Base-by-base conservation (phyloP, 2,329 filamentous ascomycete species). In the Fusarium sp. region DNA sequence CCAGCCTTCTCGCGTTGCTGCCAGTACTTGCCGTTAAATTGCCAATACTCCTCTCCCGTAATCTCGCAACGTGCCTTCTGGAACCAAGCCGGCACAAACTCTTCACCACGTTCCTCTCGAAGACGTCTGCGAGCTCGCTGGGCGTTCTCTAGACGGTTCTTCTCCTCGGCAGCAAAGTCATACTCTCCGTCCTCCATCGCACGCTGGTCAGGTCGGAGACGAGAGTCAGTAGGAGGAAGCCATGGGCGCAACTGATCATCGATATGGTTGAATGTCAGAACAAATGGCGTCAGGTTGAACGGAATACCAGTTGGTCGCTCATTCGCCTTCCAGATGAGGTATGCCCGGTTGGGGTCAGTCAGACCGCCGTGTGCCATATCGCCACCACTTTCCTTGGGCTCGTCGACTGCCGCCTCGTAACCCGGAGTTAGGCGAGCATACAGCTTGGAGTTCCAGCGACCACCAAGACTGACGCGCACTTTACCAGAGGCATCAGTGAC, bases 131-230 rank as follows among this genome's bases (percentile, higher is more conserved):
- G 90, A 12, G 91, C 90, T 64, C 96, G 87, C 84, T 99, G 96
- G 70, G 91, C 94, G 83, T 98, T 92, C 80, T 99, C 96, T 0
- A 99, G 88, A 2, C 96, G 87, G 76, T 95, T 96, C 88, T 99
- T 99, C 84, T 99, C 96, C 7, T 88, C 88, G 0, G 95, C 96
- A 2, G 96, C 96, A 64, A 96, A 86, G 76, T 98, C 95, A 77
- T 99, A 99, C 80, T 94, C 89, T n/a, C 95, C 96, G 67, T 98
- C 94, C 79, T 99, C 96, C 96, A 99, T 99, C 3, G 96, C 96
- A 13, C 96, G 88, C 83, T 99, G 96, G 80, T 99, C 96, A 0
- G 96, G 95, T 30, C 96, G 87, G 32, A 97, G 84, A n/a, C 96
- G 87, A 3, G 95, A 97, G 79, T 99, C 96, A 0, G 96, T 99